Base-by-base conservation (phyloP, 768 basidiomycete genomes). In the Leccinum olivaceopallidum region DNA sequence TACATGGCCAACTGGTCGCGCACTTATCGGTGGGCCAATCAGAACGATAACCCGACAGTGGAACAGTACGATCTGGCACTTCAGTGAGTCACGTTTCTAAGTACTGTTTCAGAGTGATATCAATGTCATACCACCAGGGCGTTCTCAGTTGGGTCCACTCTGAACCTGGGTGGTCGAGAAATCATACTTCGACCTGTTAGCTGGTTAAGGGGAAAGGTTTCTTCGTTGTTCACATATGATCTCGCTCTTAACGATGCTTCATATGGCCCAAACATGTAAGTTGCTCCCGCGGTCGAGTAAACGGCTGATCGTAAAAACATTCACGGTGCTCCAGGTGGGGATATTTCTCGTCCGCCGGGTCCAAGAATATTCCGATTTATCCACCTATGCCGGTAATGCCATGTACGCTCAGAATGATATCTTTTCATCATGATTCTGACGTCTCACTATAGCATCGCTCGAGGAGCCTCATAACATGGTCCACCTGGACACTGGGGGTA, bases 391-490 rank as follows among this genome's bases (percentile, higher is more conserved):
- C 8, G 1, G 1, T 14, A 12, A 63, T 60, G 56, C 65, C 56
- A 26, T 42, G 65, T 66, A 59, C 10, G 65, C 2, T 12, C 26
- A 1, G 14, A 6, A 53, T 18, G 28, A 32, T 12, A 4, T 3
- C 4, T 53, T 18, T 10, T 51, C 3, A 4, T 24, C 5, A 4
- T 37, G 20, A 26, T 51, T 24, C 32, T 65, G 12, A 66, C 13
- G 0, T 56, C 1, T 51, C 9, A 16, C 44, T 2, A 12, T 39
- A 68, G 67, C 61, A 1, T 66, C 67, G 12, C 0, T 68, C 9
- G 67, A 68, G 42, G 67, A 68, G 28, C 32, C 67, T 36, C 67
- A 68, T 5, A 68, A 68, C 58, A 59, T 51, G 61, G 39, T 68
- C 7, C 67, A 68, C 53, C 36, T 68, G 9, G 55, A 68, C 26